Conservation (phyloP, 495 filamentous ascomycete genomes). For the Haplographium delicatum region DNA sequence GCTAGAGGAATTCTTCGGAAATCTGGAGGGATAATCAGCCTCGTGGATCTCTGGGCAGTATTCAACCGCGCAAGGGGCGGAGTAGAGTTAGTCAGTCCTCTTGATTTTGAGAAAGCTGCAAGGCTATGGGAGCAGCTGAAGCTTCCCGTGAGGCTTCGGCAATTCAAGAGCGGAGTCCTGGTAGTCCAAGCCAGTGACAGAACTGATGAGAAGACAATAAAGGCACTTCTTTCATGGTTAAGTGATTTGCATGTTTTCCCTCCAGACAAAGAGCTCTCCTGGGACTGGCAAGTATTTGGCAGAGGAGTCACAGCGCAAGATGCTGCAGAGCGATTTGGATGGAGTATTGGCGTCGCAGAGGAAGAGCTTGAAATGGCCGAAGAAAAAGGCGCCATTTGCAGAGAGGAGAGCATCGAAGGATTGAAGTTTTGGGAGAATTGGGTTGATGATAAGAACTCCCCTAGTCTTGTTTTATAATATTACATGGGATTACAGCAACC, state of each 20-base stretch:
- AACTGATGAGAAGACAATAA: conserved; percentile 86
- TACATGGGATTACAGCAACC: conserved; percentile 1
- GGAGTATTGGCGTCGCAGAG: conserved; percentile 95
- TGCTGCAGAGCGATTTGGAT: conserved; percentile 84
- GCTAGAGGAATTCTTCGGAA: conserved; percentile 68
- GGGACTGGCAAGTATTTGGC: conserved; percentile 75
- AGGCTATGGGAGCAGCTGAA: conserved; percentile 82
- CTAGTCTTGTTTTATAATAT: conserved; percentile 10
- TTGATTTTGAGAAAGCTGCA: conserved; percentile 87
- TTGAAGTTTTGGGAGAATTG: conserved; percentile 77
- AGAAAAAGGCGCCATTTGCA: conserved; percentile 74
- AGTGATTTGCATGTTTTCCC: conserved; percentile 61
- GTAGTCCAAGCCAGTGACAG: conserved; percentile 86
- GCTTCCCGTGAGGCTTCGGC: conserved; percentile 78
- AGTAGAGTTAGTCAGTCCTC: conserved; percentile 87
- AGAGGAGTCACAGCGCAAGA: conserved; percentile 86
- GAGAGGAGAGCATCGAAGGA: conserved; percentile 80
- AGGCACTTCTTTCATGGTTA: conserved; percentile 70
- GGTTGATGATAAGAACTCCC: conserved; percentile 18
- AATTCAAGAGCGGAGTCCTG: conserved; percentile 86
- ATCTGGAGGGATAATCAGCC: conserved; percentile 88
- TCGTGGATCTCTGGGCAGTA: conserved; percentile 94
- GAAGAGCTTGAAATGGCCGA: conserved; percentile 98
- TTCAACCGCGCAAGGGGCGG: conserved; percentile 96
- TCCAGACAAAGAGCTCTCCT: conserved; percentile 56